These are phyloP conservation scores for Sarocladium oryzae DNA, from an alignment of 2,329 filamentous ascomycete genomes.

Conservation along the genomic window DNA sequence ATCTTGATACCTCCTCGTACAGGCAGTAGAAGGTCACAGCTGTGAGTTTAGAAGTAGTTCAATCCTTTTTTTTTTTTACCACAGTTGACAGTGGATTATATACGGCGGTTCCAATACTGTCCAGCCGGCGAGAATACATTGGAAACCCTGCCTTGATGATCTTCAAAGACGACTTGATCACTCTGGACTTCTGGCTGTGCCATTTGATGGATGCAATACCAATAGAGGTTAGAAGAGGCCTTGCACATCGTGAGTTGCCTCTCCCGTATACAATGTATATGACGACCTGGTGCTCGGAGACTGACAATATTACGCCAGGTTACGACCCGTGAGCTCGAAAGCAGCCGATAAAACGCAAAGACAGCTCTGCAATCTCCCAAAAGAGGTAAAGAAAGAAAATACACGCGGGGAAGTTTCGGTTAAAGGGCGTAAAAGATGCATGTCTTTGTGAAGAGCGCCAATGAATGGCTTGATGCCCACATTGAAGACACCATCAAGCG, in stretches of 20 bases:
- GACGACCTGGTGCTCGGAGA: no score
- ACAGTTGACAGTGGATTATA: no score
- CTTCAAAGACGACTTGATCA: background rate
- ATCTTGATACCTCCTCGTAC: no score
- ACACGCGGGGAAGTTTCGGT: no score
- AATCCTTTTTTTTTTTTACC: no score
- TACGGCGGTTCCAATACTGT: no score
- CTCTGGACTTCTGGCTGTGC: background rate
- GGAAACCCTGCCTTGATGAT: background rate
- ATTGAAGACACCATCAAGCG: constrained; percentile 22
- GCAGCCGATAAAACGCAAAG: background rate
- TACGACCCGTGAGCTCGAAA: constrained; percentile 2
- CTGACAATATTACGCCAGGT: background rate
- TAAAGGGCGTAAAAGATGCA: constrained; percentile 1
- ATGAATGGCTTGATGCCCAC: constrained; percentile 25
- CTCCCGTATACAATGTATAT: no score
- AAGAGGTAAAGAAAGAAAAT: no score
- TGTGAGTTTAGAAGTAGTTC: no score
- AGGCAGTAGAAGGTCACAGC: no score
- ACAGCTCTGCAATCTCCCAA: background rate
- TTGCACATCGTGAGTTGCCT: constrained; percentile 2
- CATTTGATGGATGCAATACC: constrained; percentile 8
- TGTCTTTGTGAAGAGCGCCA: constrained; percentile 5
- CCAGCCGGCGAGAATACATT: no score
- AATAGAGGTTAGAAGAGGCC: background rate